Percentiles rank a stretch among this genome's conserved stretches.
Conservation (phyloP, 768 basidiomycete genomes). For the Naganishia kalamii region DNA sequence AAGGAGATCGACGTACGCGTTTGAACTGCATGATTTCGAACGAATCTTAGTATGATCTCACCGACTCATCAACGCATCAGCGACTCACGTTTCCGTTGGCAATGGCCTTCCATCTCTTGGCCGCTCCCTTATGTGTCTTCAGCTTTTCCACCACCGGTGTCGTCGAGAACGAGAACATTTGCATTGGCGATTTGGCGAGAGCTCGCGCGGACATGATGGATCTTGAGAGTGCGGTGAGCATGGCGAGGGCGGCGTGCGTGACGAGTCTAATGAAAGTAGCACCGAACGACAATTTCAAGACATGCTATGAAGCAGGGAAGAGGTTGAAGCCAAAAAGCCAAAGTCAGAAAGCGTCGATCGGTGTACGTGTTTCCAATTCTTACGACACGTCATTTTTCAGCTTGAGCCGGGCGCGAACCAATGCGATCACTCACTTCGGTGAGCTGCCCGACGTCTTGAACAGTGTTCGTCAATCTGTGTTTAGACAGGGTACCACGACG, state of each 20-base stretch:
- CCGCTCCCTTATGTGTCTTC: slow-evolving; percentile 47
- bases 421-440: no score
- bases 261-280: neutral
- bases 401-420: no score
- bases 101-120: slow-evolving; percentile 45
- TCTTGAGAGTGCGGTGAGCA: neutral
- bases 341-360: no score
- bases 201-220: neutral
- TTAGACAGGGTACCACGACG: neutral
- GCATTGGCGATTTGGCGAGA: slow-evolving; percentile 27
- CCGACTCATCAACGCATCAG: neutral
- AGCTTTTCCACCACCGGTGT: slow-evolving; percentile 36
- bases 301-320: no score
- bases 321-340: no score
- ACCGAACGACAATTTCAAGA: no score
- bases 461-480: no score
- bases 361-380: no score
- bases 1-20: slow-evolving; percentile 30
- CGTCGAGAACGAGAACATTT: slow-evolving; percentile 2
- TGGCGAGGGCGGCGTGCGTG: neutral
- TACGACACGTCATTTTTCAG: no score
- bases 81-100: slow-evolving; percentile 34
- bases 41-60: neutral
- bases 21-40: slow-evolving; percentile 36
- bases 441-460: neutral